Evolutionary conservation across 2,329 filamentous ascomycete genomes (phyloP).

Genomic region (Pseudohalonectria lignicola): DNA sequence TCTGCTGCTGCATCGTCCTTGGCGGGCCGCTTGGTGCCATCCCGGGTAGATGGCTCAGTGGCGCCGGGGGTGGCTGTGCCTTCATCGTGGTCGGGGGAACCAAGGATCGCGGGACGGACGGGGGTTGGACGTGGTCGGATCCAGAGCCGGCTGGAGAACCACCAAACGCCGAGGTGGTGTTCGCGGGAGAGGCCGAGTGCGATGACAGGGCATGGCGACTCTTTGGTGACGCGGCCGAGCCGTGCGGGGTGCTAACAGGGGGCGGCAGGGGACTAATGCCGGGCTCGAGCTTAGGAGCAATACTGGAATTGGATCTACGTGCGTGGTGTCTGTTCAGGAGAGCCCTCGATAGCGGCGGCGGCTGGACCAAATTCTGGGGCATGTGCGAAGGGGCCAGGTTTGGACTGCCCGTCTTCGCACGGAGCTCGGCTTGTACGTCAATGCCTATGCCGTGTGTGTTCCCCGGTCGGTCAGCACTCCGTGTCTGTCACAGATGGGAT

Average conservation of each 20-base stretch:
- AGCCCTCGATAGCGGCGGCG: slow-evolving; percentile 67
- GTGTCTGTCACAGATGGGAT: neutral
- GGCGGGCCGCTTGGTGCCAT: slow-evolving; percentile 6
- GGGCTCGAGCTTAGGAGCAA: slow-evolving; percentile 63
- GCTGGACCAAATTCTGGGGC: slow-evolving; percentile 58
- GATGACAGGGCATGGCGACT: slow-evolving; percentile 75
- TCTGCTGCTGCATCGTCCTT: slow-evolving; percentile 17
- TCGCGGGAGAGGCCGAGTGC: slow-evolving; percentile 50
- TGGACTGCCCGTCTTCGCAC: slow-evolving; percentile 83
- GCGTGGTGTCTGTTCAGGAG: slow-evolving; percentile 71
- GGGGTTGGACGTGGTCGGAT: slow-evolving; percentile 32
- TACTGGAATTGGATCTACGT: slow-evolving; percentile 60
- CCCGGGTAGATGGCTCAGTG: slow-evolving; percentile 11
- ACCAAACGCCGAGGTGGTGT: slow-evolving; percentile 31
- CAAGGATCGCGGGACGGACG: slow-evolving; percentile 23
- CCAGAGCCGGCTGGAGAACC: slow-evolving; percentile 27
- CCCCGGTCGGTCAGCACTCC: no score
- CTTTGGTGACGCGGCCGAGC: slow-evolving; percentile 53
- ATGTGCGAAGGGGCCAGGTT: slow-evolving; percentile 60
- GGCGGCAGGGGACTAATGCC: slow-evolving; percentile 33
- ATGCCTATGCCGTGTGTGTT: slow-evolving; percentile 52
- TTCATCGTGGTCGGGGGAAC: slow-evolving; percentile 26
- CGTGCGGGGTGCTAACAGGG: slow-evolving; percentile 25
- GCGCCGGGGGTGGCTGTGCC: slow-evolving; percentile 19
- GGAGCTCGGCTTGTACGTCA: slow-evolving; percentile 92